Percentiles rank a stretch among this genome's conserved stretches.
Conservation (phyloP, 805 yeast species). For the Sugiyamaella qingdaonensis region DNA sequence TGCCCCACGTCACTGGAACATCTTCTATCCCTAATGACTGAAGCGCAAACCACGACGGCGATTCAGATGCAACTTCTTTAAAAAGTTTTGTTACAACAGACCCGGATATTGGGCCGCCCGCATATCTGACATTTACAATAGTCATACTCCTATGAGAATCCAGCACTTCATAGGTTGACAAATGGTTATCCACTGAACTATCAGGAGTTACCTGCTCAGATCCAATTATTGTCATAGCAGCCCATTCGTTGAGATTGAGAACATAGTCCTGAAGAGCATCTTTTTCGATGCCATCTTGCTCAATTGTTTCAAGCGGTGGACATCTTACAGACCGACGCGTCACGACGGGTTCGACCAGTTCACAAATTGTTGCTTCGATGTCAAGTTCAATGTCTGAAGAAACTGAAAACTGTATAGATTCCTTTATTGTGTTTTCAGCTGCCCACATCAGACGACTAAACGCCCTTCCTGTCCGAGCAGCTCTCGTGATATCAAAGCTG, state of each 20-base stretch:
- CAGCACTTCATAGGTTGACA: constrained; percentile 18
- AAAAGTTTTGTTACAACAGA: not conserved
- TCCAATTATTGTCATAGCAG: constrained; percentile 17
- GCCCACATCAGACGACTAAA: constrained; percentile 24
- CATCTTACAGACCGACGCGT: no score
- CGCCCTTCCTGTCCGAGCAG: constrained; percentile 8
- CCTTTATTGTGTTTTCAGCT: constrained; percentile 16
- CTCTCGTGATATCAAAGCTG: constrained; percentile 13
- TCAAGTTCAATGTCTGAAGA: not conserved
- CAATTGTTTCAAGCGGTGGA: not conserved
- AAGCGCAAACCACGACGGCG: constrained; percentile 15
- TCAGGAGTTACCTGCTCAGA: constrained; percentile 14
- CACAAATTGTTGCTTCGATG: no score
- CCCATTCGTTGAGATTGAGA: constrained; percentile 21
- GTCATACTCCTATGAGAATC: constrained; percentile 5
- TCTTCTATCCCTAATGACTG: constrained; percentile 22
- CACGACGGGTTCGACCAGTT: no score
- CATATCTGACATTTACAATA: constrained; percentile 5
- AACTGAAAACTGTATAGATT: constrained; percentile 2
- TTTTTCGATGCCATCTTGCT: not conserved
- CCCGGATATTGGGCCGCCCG: constrained; percentile 9
- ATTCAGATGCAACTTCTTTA: not conserved
- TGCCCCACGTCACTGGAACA: constrained; percentile 23
- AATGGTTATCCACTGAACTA: constrained; percentile 15
- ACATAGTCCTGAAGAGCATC: constrained; percentile 17